Percentiles rank a stretch among this genome's conserved stretches.
Evolutionary conservation across 2,329 filamentous ascomycete genomes (phyloP).

Genomic region (Neodidymelliopsis sp.): DNA sequence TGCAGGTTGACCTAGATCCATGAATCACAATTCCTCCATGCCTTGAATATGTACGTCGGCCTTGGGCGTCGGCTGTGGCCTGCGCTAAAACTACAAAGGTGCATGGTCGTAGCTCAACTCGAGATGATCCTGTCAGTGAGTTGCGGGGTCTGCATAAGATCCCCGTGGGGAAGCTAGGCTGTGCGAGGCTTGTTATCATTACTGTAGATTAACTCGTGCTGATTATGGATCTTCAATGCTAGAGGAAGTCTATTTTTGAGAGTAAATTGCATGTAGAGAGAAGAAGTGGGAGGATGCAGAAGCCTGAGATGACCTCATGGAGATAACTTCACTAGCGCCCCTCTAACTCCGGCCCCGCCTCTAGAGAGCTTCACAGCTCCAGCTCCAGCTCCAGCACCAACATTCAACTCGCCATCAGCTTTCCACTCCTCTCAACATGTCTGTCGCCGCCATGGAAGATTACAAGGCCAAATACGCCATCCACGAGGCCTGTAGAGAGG

Average conservation of each 20-base stretch:
- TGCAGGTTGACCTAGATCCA: constrained; percentile 3
- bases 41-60: neutral
- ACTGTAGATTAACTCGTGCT: no score
- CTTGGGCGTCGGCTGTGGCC: constrained; percentile 18
- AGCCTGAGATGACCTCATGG: neutral
- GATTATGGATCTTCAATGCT: no score
- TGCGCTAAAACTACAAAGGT: constrained; percentile 12
- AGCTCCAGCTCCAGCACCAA: neutral
- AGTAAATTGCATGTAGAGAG: no score
- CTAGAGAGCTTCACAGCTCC: neutral
- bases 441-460: constrained; percentile 33
- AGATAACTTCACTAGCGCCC: constrained; percentile 10
- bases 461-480: constrained; percentile 74
- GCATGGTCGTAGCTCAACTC: neutral
- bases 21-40: constrained; percentile 16
- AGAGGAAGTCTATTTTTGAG: no score
- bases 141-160: constrained; percentile 5
- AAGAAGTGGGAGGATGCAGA: no score
- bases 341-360: constrained; percentile 14
- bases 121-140: neutral
- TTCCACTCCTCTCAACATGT: neutral
- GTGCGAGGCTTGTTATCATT: no score
- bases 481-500: constrained; percentile 86
- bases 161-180: constrained; percentile 1
- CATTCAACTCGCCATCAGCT: neutral